Conservation (phyloP, 148 eudicot species). For the Selenicereus undatus region DNA sequence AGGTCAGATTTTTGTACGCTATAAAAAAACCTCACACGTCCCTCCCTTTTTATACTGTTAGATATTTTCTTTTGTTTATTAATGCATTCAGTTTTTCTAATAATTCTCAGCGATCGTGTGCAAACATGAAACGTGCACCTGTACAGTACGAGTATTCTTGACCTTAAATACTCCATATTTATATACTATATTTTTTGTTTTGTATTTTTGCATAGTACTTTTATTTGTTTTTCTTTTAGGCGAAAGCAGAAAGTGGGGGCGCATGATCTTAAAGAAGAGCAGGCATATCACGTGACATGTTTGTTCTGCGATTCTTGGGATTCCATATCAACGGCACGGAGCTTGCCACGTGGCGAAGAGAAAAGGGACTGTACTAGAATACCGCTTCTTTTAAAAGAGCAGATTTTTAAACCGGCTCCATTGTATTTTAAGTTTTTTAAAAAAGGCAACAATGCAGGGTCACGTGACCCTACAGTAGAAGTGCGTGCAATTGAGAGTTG, state of each 20-base stretch:
- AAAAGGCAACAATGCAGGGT: neutral
- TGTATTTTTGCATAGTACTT: neutral
- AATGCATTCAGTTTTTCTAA: neutral
- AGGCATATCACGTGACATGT: slow-evolving; percentile 7
- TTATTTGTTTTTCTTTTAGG: neutral
- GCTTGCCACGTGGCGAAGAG: neutral
- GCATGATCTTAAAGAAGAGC: neutral
- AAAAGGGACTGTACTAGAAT: neutral
- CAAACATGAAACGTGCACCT: neutral
- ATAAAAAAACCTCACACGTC: neutral
- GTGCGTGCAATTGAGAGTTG: too few species aligned
- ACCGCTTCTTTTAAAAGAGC: neutral
- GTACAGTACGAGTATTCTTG: neutral
- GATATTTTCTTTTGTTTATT: too few species aligned
- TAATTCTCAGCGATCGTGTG: neutral
- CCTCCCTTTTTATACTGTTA: neutral
- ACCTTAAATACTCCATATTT: neutral
- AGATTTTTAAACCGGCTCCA: too few species aligned
- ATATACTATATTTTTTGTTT: neutral
- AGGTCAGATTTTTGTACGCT: too few species aligned
- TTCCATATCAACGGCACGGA: neutral
- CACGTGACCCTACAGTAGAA: neutral
- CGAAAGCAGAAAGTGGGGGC: slow-evolving; percentile 1
- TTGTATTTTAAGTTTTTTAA: neutral
- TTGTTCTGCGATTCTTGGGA: neutral